phyloP scores from a whole-genome alignment of 768 basidiomycete genomes.

The Exsudoporus frostii region DNA sequence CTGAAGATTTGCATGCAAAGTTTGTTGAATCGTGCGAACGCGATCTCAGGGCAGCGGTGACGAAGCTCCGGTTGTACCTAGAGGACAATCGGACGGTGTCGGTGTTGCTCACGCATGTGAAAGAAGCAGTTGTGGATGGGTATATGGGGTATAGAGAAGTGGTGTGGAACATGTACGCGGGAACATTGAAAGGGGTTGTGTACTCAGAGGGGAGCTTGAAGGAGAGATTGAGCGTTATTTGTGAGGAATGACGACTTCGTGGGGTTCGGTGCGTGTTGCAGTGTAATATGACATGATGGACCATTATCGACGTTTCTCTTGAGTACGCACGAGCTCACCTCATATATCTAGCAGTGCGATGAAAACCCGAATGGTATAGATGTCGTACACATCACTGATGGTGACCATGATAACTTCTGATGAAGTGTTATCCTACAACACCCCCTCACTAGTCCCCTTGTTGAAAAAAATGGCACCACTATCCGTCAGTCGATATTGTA shows the following conservation, averaged over 20 bases:
- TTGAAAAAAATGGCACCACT: constrained; percentile 65
- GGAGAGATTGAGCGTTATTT: constrained; percentile 38
- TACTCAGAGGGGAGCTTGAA: constrained; percentile 38
- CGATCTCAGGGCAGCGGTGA: constrained; percentile 53
- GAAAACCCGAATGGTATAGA: background rate
- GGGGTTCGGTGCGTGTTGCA: background rate
- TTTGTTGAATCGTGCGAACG: constrained; percentile 57
- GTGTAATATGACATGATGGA: background rate
- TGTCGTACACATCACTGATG: background rate
- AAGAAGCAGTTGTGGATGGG: constrained; percentile 69
- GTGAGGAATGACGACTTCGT: constrained; percentile 21
- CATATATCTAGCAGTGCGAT: background rate
- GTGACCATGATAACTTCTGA: background rate
- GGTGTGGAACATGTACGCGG: constrained; percentile 48
- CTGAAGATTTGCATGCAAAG: constrained; percentile 45
- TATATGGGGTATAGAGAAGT: constrained; percentile 74
- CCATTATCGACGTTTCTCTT: background rate
- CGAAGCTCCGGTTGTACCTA: constrained; percentile 70
- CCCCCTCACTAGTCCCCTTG: constrained; percentile 63
- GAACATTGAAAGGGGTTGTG: constrained; percentile 31
- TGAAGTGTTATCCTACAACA: constrained; percentile 41
- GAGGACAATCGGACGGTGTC: constrained; percentile 75
- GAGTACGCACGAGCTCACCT: too few relatives aligned
- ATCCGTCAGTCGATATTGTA: constrained; percentile 74
- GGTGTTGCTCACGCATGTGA: constrained; percentile 74